phyloP scores from a whole-genome alignment of 2,329 filamentous ascomycete species.

The Colletotrichum tofieldiae region DNA sequence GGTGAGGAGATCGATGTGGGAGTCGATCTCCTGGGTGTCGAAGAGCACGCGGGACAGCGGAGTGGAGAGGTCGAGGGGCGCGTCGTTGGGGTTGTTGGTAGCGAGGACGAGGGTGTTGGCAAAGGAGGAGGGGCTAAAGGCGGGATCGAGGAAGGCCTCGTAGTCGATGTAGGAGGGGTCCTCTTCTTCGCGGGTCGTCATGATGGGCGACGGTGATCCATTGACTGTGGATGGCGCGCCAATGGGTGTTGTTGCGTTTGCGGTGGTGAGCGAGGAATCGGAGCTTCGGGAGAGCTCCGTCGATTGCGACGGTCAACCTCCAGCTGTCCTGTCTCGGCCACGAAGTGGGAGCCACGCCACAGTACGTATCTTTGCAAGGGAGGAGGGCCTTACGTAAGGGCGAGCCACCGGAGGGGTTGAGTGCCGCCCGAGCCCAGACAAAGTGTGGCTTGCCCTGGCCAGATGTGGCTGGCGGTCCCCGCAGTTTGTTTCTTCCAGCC shows the following conservation, averaged over 20 bases:
- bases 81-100: constrained; percentile 94
- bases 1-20: constrained; percentile 91
- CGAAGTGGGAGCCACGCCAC: not conserved
- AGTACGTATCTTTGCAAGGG: constrained; percentile 22
- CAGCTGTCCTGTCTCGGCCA: constrained; percentile 34
- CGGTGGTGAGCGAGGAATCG: not conserved
- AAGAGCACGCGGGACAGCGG: constrained; percentile 95
- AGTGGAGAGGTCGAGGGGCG: constrained; percentile 92
- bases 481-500: constrained; percentile 17
- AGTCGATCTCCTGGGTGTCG: constrained; percentile 97
- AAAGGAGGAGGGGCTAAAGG: constrained; percentile 86
- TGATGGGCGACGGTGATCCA: constrained; percentile 40
- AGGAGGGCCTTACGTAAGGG: not conserved
- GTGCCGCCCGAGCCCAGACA: not conserved
- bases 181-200: constrained; percentile 60
- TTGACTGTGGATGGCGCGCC: not conserved
- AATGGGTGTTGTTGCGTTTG: not conserved
- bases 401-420: not conserved
- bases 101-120: constrained; percentile 90
- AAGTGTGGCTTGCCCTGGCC: not conserved
- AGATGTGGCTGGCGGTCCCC: not conserved
- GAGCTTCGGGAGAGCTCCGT: not conserved
- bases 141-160: constrained; percentile 87
- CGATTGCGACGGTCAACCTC: constrained; percentile 9
- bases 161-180: constrained; percentile 95